Conservation (phyloP, 225 moss, liverwort and hornwort species). For the Neckera pumila region DNA sequence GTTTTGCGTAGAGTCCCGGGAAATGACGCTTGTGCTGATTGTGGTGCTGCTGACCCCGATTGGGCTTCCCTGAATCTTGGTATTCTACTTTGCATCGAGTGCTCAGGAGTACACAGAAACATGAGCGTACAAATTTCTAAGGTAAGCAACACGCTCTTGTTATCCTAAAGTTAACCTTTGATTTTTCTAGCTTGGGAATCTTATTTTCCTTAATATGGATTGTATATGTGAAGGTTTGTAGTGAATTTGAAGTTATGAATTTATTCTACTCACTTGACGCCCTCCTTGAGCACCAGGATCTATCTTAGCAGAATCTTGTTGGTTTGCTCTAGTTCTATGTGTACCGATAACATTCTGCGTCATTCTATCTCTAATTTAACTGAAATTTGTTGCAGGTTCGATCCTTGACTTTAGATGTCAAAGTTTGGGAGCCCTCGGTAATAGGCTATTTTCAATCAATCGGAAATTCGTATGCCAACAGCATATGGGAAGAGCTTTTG, state of each 20-base stretch:
- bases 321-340: not conserved
- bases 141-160: constrained; percentile 6
- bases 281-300: not conserved
- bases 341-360: not conserved
- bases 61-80: constrained; percentile 98
- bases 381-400: constrained; percentile 43
- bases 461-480: constrained; percentile 82
- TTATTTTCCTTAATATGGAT: not conserved
- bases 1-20: constrained; percentile 68
- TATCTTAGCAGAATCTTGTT: not conserved
- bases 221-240: not conserved
- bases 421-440: constrained; percentile 97
- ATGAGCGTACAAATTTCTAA: constrained; percentile 95
- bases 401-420: constrained; percentile 93
- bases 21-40: constrained; percentile 91
- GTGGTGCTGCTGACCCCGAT: constrained; percentile 88
- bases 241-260: not conserved
- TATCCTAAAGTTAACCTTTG: not conserved
- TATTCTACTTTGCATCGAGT: constrained; percentile 88
- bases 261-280: not conserved
- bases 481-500: constrained; percentile 87
- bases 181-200: not conserved
- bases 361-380: not conserved
- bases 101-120: constrained; percentile 93
- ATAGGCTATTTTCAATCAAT: constrained; percentile 83